These are phyloP conservation scores for Magnolia kwangsiensis DNA, from an alignment of 164 flowering plant genomes.

Conservation along the genomic window DNA sequence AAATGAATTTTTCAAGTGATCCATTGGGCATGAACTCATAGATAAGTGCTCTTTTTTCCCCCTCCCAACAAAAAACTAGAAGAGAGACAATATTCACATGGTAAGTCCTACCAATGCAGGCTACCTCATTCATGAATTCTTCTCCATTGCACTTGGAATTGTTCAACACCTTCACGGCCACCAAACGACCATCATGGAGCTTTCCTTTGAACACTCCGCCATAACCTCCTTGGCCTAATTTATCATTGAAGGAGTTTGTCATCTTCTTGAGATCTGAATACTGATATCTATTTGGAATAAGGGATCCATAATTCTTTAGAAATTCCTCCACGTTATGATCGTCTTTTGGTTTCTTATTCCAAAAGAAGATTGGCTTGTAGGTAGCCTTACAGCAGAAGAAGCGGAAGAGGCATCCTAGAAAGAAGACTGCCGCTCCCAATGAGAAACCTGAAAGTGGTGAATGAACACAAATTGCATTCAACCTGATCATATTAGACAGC, in stretches of 20 bases:
- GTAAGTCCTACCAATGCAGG: too few relatives aligned
- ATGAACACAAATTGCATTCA: not conserved
- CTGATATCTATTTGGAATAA: conserved; percentile 25
- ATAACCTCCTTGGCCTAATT: conserved; percentile 46
- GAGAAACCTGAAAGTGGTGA: not conserved
- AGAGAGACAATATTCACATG: too few relatives aligned
- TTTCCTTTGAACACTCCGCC: conserved; percentile 48
- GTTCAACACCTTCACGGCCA: too few relatives aligned
- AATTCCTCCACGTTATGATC: not conserved
- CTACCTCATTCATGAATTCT: too few relatives aligned
- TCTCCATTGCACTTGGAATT: too few relatives aligned
- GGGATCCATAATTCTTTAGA: conserved; percentile 16
- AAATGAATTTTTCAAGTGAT: too few relatives aligned
- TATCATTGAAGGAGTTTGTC: conserved; percentile 33
- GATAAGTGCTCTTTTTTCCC: too few relatives aligned
- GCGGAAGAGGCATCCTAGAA: not conserved
- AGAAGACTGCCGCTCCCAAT: not conserved
- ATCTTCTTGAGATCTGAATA: conserved; percentile 36
- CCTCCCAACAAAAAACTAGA: too few relatives aligned
- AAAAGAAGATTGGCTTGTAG: not conserved
- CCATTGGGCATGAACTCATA: too few relatives aligned
- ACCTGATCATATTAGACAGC: not conserved
- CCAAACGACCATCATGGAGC: conserved; percentile 25
- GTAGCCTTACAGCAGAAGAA: not conserved
- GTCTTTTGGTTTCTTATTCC: not conserved